Evolutionary conservation across 2,329 filamentous ascomycete genomes (phyloP), one percentile per base, ranked within the genome.

Genomic region (Xylariaceae sp.): DNA sequence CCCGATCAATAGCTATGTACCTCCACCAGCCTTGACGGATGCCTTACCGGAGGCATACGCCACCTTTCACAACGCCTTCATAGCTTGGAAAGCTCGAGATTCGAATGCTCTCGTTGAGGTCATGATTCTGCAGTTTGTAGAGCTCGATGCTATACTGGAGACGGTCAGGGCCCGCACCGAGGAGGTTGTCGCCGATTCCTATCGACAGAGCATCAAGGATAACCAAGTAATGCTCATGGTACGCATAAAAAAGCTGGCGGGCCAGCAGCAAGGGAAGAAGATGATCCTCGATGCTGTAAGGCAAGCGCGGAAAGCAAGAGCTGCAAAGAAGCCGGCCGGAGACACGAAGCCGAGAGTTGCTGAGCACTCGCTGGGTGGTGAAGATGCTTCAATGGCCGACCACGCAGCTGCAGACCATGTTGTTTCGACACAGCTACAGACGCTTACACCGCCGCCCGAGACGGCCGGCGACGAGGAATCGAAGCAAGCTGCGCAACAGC

Each of bases 71-170:
- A 81, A 83, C 33, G 83, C 83, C 1, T 89, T 92, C 51, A 83
- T 85, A 39, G 78, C 83, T 3, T 92, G 85, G 85, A 87, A 89
- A 58, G 80, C 84, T 2, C 75, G 83, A 33, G 85, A 90, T 53
- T 85, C 83, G 0, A 79, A 79, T 34, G 79, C 83, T 0, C 65
- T 92, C 4, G 77, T 90, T 33, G 82, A 89, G 48, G 80, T 86
- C 35, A 89, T 92, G 84, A 70, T 90, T n/a, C 72, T 85, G 50
- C 83, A 87, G 44, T 89, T 90, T 56, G 83, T 89, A 13, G 84
- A 88, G 52, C 71, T 92, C 2, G 85, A 92, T 50, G 80, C 80
- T 22, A 90, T 90, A 30, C 83, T 83, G 68, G 82, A 88, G 52
- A 84, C 81, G 3, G 83, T 92, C 53, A 88, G 87, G 55, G 79